A percentile compares a stretch with the other conserved stretches of the same genome.
These are phyloP conservation scores for Colletotrichum sp. DNA, from an alignment of 2,329 filamentous ascomycete species.

Conservation along the genomic window DNA sequence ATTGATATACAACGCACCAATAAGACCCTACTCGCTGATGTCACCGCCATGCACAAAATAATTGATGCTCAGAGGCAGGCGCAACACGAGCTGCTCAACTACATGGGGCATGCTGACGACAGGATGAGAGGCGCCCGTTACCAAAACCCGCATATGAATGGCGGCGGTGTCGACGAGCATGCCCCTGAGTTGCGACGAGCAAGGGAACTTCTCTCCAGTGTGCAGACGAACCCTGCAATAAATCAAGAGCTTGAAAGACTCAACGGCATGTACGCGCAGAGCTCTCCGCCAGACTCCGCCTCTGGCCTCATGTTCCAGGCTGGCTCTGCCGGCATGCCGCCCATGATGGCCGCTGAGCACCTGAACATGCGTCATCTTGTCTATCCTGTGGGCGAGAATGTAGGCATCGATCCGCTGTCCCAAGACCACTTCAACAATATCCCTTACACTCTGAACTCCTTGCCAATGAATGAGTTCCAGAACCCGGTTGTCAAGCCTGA, in stretches of 20 bases:
- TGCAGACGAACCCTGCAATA: slow-evolving; percentile 55
- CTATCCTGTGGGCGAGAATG: slow-evolving; percentile 88
- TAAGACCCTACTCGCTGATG: slow-evolving; percentile 65
- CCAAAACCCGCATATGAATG: slow-evolving; percentile 38
- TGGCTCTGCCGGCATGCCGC: slow-evolving; percentile 31
- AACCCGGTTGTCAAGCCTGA: slow-evolving; percentile 18
- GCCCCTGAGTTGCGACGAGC: slow-evolving; percentile 60
- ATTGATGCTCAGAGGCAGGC: slow-evolving; percentile 63
- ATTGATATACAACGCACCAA: slow-evolving; percentile 74
- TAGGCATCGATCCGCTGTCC: slow-evolving; percentile 94
- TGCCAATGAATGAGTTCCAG: slow-evolving; percentile 54
- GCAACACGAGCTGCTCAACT: slow-evolving; percentile 62
- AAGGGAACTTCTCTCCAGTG: slow-evolving; percentile 59
- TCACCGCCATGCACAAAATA: slow-evolving; percentile 65
- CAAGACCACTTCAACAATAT: slow-evolving; percentile 95
- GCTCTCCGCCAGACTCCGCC: slow-evolving; percentile 59
- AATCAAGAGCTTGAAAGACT: slow-evolving; percentile 62
- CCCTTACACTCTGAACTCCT: slow-evolving; percentile 74
- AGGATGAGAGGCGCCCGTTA: slow-evolving; percentile 46
- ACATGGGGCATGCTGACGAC: slow-evolving; percentile 55
- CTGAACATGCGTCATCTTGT: slow-evolving; percentile 72
- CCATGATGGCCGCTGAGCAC: slow-evolving; percentile 58
- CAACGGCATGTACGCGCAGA: slow-evolving; percentile 56
- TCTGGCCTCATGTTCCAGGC: slow-evolving; percentile 63
- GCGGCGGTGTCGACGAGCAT: slow-evolving; percentile 50